Evolutionary conservation across 495 filamentous ascomycete species (phyloP), one percentile per base, ranked within the genome.

Genomic region (Tirmania nivea): DNA sequence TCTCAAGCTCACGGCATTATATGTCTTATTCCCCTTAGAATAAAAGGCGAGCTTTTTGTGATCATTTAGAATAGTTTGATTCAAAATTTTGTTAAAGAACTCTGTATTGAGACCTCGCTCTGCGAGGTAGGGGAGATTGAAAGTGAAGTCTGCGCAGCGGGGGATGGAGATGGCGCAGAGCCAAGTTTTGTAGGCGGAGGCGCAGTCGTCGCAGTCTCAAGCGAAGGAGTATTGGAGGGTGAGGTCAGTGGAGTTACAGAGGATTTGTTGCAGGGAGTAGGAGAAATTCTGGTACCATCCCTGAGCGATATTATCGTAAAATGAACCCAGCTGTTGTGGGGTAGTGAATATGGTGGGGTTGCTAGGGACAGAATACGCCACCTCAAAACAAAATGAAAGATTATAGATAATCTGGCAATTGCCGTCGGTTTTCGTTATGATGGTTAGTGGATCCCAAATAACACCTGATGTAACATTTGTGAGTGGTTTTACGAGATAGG

Each of bases 121-220:
- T 53, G 80, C 75, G 1, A 88, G 75, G 60, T 69, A 82, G 0
- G 65, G 2, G 1, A 70, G 66, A 0, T 58, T 51, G 25, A 71
- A 76, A 50, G 75, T 78, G 59, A 81, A 88, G 68, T 93, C 89
- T 57, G 78, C 78, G 72, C 90, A 99, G 42, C 84, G 81, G 0
- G 90, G 90, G 58, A 99, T 90, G 12, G 76, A 80, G 35, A 96
- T 87, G 49, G 84, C 77, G 70, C 90, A 99, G 42, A 99, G 78
- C 90, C 90, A 99, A 57, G 78, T 68, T 64, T 84, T 93, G 70
- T 99, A 99, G 7, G 85, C 84, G 2, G 57, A 55, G 8, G 71
- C 78, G 67, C 90, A 99, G 68, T 87, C 75, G 25, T 59, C 60
- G 70, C 90, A 99, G 60, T 65, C 74, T 20, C 78, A 73, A 0